These are phyloP conservation scores for Buddleja alternifolia DNA, from an alignment of 257 asterid species.

Conservation along the genomic window DNA sequence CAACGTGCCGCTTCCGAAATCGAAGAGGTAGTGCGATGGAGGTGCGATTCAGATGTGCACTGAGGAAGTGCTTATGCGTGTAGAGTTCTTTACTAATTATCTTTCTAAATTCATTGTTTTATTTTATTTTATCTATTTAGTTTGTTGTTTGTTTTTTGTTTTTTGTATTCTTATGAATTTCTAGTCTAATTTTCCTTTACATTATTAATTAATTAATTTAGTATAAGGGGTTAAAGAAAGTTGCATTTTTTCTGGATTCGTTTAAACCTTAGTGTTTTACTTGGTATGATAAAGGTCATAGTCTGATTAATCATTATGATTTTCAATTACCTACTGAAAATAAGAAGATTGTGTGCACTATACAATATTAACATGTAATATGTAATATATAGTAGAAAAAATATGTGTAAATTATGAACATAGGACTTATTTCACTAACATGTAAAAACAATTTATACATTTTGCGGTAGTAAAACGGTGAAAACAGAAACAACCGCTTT, in stretches of 20 bases:
- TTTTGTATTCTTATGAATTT: not conserved
- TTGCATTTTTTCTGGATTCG: constrained; percentile 14
- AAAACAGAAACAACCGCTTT: too few relatives aligned
- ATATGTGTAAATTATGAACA: not conserved
- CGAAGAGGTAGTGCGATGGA: too few relatives aligned
- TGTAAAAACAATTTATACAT: too few relatives aligned
- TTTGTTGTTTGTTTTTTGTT: too few relatives aligned
- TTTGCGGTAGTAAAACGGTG: too few relatives aligned
- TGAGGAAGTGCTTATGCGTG: too few relatives aligned
- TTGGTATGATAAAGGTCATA: constrained; percentile 23
- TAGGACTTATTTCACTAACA: not conserved
- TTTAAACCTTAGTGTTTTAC: not conserved
- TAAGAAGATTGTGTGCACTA: constrained; percentile 14
- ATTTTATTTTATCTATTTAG: not conserved
- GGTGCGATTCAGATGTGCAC: too few relatives aligned
- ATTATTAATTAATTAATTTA: not conserved
- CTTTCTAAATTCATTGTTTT: constrained; percentile 23
- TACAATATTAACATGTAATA: not conserved
- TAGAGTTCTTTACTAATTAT: constrained; percentile 20
- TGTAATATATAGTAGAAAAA: not conserved
- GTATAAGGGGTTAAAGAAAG: not conserved
- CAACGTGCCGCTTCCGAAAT: too few relatives aligned
- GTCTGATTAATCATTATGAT: not conserved
- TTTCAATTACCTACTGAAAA: constrained; percentile 32
- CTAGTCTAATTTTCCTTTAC: not conserved